Base-by-base conservation (phyloP, 768 basidiomycete species). In the Agaricus sinodeliciosus region DNA sequence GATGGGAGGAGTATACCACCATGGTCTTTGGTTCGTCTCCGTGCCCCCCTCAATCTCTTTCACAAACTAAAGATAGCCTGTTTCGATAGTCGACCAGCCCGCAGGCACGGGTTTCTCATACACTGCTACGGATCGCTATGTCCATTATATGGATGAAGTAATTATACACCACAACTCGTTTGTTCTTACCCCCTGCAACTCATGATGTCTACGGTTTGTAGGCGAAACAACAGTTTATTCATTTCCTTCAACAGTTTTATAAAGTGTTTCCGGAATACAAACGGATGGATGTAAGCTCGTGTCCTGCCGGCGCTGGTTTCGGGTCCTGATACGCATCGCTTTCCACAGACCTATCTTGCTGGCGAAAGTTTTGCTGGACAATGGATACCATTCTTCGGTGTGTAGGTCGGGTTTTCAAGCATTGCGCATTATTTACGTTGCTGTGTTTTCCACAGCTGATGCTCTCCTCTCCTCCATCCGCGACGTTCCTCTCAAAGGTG, bases 291-390 rank as follows among this genome's bases (percentile, higher is more conserved):
- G 93, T 95, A 62, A 59, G 92, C 77, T 18, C 26, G 35, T 28
- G 43, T 35, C 22, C 16, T 54, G 25, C 39, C 15, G 37, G 44
- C 35, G 45, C 26, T 19, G 22, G 37, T 48, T 37, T 57, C 3
- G 46, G 7, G 22, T 31, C 49, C 55, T 43, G 6, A 28, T 25
- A 51, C 40, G 11, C 27, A 44, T 15, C 28, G 55, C 3, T 28
- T 36, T 41, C 4, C 19, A 15, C 63, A 98, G 94, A 96, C 94
- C 5, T 99, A 94, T 67, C 70, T 99, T 3, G 90, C 89, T 0
- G 96, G 96, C 55, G 96, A 99, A 74, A 94, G 91, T 56, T 99
- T 84, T 66, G 96, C 94, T 25, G 96, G 96, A 19, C 94, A 98
- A 71, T 98, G 88, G 73, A 95, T 99, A 61, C 96, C 96, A 3